Evolutionary conservation across 192 early-diverging fungal genomes (phyloP).

Genomic region (Thamnidium elegans): DNA sequence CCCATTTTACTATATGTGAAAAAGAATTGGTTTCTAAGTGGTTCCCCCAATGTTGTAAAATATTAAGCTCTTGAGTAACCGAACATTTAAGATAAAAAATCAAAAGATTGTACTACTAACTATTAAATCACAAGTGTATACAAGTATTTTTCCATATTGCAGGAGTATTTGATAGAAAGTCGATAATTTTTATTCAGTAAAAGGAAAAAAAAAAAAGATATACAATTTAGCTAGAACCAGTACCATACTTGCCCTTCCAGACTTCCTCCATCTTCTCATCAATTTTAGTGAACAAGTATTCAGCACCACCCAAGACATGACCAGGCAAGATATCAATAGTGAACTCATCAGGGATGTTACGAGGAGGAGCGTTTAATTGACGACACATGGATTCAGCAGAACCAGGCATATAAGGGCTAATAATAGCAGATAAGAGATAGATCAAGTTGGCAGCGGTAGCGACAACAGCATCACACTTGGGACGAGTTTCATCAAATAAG

Average conservation of each 20-base stretch:
- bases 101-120: no score
- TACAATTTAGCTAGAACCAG: conserved; percentile 29
- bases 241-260: conserved; percentile 79
- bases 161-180: no score
- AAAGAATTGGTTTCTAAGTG: no score
- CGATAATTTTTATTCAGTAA: no score
- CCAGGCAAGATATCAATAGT: conserved; percentile 73
- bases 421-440: conserved; percentile 83
- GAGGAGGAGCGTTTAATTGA: conserved; percentile 82
- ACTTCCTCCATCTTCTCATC: conserved; percentile 81
- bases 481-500: conserved; percentile 73
- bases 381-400: conserved; percentile 74
- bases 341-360: conserved; percentile 76
- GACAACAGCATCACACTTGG: conserved; percentile 86
- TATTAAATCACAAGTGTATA: no score
- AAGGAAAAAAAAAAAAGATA: no score
- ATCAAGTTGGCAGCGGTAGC: conserved; percentile 79
- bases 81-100: no score
- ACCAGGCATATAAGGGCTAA: conserved; percentile 92
- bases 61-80: no score
- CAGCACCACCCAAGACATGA: conserved; percentile 81
- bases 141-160: no score
- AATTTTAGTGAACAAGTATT: conserved; percentile 90
- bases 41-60: no score
- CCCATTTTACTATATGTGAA: no score